phyloP scores from a whole-genome alignment of 192 early-diverging fungal species.

The Coemansia sp. region DNA sequence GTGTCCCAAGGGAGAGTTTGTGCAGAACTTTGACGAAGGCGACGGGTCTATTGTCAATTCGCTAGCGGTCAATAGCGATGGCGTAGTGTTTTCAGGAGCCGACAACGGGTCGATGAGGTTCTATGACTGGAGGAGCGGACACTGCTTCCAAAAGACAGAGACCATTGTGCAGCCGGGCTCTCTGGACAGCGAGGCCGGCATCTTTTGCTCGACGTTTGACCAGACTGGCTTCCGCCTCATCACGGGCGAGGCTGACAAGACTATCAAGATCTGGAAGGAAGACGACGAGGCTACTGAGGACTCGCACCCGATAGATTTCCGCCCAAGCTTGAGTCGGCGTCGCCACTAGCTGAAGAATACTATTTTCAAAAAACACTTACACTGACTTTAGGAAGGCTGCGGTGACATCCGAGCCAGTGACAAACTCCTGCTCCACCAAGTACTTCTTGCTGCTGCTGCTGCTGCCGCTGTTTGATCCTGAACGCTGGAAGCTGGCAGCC shows the following conservation, averaged over 20 bases:
- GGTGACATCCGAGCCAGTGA: slow-evolving; percentile 26
- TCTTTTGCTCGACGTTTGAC: slow-evolving; percentile 96
- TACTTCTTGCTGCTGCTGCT: slow-evolving; percentile 5
- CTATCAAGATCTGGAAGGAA: slow-evolving; percentile 85
- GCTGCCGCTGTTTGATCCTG: not conserved
- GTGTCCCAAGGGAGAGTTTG: slow-evolving; percentile 90
- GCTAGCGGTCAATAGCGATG: slow-evolving; percentile 83
- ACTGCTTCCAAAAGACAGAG: slow-evolving; percentile 90
- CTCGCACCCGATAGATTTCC: slow-evolving; percentile 47
- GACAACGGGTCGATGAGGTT: slow-evolving; percentile 97
- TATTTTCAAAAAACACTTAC: slow-evolving; percentile 4
- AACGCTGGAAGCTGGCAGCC: slow-evolving; percentile 5
- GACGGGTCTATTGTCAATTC: slow-evolving; percentile 89
- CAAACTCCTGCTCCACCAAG: slow-evolving; percentile 40
- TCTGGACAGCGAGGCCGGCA: slow-evolving; percentile 90
- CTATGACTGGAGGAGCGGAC: slow-evolving; percentile 94
- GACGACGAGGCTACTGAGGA: slow-evolving; percentile 46
- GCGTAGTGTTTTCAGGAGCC: slow-evolving; percentile 92
- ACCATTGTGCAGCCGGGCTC: slow-evolving; percentile 94
- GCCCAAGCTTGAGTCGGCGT: slow-evolving; percentile 33
- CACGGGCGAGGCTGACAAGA: slow-evolving; percentile 98
- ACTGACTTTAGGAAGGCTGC: slow-evolving; percentile 22
- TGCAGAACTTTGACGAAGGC: slow-evolving; percentile 84
- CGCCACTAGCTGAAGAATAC: slow-evolving; percentile 10
- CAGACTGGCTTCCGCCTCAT: slow-evolving; percentile 90